Conservation (phyloP, 179 eudicot species). For the Silene noctiflora region DNA sequence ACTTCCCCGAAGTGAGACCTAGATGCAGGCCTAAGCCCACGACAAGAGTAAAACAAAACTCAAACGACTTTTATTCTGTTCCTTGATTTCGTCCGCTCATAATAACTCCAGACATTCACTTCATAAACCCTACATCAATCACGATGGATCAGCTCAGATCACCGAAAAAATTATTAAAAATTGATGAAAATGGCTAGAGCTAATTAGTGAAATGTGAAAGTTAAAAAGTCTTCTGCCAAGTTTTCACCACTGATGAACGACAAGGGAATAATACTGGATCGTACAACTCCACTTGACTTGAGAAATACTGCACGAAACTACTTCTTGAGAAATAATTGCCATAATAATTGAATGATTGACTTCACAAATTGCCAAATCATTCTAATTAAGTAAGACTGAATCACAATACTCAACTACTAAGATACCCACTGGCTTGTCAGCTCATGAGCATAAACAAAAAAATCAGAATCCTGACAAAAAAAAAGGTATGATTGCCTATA, state of each 20-base stretch:
- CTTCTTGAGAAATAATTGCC: background rate
- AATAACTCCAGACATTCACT: background rate
- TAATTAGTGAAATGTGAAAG: too few species aligned
- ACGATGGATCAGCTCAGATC: background rate
- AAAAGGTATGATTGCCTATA: too few species aligned
- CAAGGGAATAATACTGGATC: background rate
- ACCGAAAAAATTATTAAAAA: too few species aligned
- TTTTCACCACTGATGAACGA: background rate
- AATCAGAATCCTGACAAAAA: too few species aligned
- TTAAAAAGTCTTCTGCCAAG: background rate
- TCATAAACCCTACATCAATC: background rate
- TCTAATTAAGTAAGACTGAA: too few species aligned
- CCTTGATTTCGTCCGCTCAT: background rate
- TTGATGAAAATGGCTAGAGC: too few species aligned
- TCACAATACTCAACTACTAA: too few species aligned
- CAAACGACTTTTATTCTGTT: background rate
- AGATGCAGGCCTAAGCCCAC: background rate
- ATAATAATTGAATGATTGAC: too few species aligned
- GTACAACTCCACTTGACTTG: background rate
- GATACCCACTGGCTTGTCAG: background rate
- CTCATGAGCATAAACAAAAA: slow-evolving; percentile 3
- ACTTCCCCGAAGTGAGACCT: background rate
- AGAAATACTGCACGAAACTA: background rate
- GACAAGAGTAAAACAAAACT: background rate
- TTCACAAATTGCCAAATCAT: background rate